Conservation (phyloP, 176 grass and related monocot species). For the Luzula sylvatica region DNA sequence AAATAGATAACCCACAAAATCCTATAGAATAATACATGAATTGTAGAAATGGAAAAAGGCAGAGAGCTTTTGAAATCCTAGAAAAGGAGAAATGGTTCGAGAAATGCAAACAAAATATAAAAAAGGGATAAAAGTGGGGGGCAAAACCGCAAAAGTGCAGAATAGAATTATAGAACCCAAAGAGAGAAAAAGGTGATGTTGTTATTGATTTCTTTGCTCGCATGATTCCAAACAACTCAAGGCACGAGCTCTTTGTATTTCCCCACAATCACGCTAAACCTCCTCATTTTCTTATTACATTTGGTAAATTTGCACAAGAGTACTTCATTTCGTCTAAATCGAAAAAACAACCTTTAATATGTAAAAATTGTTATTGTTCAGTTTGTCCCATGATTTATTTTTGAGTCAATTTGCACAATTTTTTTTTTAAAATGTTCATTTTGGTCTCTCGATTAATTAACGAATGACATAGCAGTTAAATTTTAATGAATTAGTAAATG, state of each 20-base stretch:
- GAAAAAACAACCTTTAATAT: no score
- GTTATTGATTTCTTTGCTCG: slow-evolving; percentile 1
- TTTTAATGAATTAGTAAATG: no score
- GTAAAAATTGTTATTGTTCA: no score
- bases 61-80: slow-evolving; percentile 9
- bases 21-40: no score
- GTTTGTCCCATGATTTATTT: no score
- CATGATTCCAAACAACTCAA: slow-evolving; percentile 5
- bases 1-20: no score
- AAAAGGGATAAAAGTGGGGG: slow-evolving; percentile 7
- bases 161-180: slow-evolving; percentile 3
- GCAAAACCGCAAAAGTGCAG: slow-evolving; percentile 17
- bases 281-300: neutral
- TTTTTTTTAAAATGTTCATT: no score
- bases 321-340: no score
- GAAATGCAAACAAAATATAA: neutral
- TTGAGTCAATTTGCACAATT: no score
- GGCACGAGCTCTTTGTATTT: slow-evolving; percentile 1
- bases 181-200: slow-evolving; percentile 3
- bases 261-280: neutral
- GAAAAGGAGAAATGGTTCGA: neutral
- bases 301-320: neutral
- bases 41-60: neutral
- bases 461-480: no score
- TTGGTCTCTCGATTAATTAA: no score